Percentiles rank a stretch among this genome's conserved stretches.
phyloP scores from a whole-genome alignment of 352 stramenopile genomes.

The Thalassiosira hispida region DNA sequence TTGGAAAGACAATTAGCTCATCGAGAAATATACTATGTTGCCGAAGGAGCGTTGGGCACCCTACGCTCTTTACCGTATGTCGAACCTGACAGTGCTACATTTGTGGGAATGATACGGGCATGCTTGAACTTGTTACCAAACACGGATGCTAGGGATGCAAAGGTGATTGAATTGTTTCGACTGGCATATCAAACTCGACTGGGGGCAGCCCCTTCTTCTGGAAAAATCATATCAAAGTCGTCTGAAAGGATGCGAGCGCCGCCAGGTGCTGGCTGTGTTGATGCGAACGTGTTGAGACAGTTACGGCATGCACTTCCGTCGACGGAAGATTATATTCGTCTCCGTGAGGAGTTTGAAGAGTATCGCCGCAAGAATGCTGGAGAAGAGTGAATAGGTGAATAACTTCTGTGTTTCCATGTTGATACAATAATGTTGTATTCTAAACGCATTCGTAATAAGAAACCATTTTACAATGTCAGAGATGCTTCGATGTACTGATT shows the following conservation, averaged over 20 bases:
- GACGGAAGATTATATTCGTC: constrained; percentile 46
- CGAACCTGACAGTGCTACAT: constrained; percentile 39
- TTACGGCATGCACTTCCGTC: constrained; percentile 40
- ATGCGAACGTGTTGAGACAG: constrained; percentile 51
- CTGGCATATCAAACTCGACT: constrained; percentile 35
- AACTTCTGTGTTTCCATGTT: too few species aligned
- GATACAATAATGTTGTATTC: too few species aligned
- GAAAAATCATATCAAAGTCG: constrained; percentile 13
- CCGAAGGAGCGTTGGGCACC: constrained; percentile 26
- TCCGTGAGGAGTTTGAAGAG: constrained; percentile 52
- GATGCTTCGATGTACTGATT: too few species aligned
- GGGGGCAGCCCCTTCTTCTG: not conserved
- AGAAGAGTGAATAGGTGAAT: constrained; percentile 7
- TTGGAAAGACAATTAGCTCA: constrained; percentile 11
- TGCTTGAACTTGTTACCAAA: constrained; percentile 45
- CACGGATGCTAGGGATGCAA: constrained; percentile 40
- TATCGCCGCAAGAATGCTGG: constrained; percentile 26
- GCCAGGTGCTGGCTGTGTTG: constrained; percentile 39
- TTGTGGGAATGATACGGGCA: constrained; percentile 41
- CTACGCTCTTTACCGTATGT: constrained; percentile 24
- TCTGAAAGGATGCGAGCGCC: constrained; percentile 32
- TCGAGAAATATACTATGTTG: constrained; percentile 36
- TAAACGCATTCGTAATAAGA: too few species aligned
- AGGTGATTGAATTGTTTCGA: constrained; percentile 38
- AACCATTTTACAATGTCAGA: too few species aligned